These are phyloP conservation scores for Aegilops sharonensis DNA, from an alignment of 176 grass and related monocot species.

Conservation along the genomic window DNA sequence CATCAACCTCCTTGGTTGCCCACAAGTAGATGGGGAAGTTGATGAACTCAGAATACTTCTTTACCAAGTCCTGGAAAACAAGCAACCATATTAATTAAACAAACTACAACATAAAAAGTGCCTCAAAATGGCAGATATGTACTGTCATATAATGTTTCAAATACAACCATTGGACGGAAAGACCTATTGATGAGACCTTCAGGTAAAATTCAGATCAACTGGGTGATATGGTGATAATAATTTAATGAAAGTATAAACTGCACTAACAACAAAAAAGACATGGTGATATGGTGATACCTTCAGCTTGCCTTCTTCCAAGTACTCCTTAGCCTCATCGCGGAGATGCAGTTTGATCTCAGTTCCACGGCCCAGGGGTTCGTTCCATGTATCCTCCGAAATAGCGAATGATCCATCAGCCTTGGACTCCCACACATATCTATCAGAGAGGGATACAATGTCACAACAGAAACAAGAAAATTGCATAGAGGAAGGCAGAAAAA, in stretches of 20 bases:
- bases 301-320: conserved; percentile 87
- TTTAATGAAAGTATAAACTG: background rate
- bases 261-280: background rate
- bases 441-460: conserved; percentile 6
- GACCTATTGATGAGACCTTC: background rate
- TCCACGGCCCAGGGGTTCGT: conserved; percentile 90
- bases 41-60: conserved; percentile 96
- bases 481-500: background rate
- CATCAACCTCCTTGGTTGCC: conserved; percentile 96
- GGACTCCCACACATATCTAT: conserved; percentile 92
- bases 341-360: conserved; percentile 98
- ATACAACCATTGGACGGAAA: background rate
- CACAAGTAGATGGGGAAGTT: conserved; percentile 99
- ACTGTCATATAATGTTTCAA: background rate
- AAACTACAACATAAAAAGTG: background rate
- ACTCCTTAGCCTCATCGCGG: conserved; percentile 90
- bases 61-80: conserved; percentile 79
- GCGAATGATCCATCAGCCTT: conserved; percentile 95
- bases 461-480: background rate
- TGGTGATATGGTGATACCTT: conserved; percentile 49
- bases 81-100: conserved; percentile 4
- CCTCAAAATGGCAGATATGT: background rate
- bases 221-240: background rate
- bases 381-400: conserved; percentile 94
- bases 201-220: background rate